Base-by-base conservation (phyloP, 169 alveolate genomes). In the Pseudocohnilembus persalinus region DNA sequence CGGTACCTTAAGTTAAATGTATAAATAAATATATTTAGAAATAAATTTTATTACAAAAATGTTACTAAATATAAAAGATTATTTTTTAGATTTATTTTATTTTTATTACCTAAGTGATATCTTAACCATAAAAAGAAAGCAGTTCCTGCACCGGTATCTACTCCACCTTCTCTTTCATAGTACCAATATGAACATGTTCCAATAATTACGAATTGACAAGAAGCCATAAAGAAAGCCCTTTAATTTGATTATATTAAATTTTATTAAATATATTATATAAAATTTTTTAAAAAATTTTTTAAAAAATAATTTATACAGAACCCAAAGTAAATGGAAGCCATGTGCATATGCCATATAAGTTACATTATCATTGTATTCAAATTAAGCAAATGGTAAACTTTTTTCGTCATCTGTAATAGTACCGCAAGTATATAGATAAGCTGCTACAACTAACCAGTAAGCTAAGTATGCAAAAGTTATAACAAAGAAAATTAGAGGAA, bases 1-100 rank as follows among this genome's bases (percentile, higher is more conserved):
- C 84, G 25, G 84, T 34, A n/a, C 99, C 99, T 73, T 94, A 84
- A 88, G 68, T 49, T 49, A 49, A 49, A 49, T 11, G 4, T 49
- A 11, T 49, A 49, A 11, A 49, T 11, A 49, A 49, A 49, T 49
- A 49, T 20, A 49, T 20, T 11, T 49, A 49, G 26, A 49, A 49
- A 11, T 11, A 11, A 11, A 11, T 20, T 49, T 49, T 49, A 49
- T 49, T 20, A 49, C 4, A 11, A 49, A 49, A 49, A n/a, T n/a
- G n/a, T n/a, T n/a, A n/a, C n/a, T n/a, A n/a, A n/a, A n/a, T n/a
- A n/a, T n/a, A n/a, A n/a, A n/a, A n/a, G n/a, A n/a, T n/a, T n/a
- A n/a, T n/a, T n/a, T n/a, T n/a, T n/a, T n/a, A n/a, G n/a, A n/a
- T n/a, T n/a, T n/a, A n/a, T n/a, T 49, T 49, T 49, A 20, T 49